These are phyloP conservation scores for Xylariaceae sp. DNA, from an alignment of 2,329 filamentous ascomycete genomes.

Conservation along the genomic window DNA sequence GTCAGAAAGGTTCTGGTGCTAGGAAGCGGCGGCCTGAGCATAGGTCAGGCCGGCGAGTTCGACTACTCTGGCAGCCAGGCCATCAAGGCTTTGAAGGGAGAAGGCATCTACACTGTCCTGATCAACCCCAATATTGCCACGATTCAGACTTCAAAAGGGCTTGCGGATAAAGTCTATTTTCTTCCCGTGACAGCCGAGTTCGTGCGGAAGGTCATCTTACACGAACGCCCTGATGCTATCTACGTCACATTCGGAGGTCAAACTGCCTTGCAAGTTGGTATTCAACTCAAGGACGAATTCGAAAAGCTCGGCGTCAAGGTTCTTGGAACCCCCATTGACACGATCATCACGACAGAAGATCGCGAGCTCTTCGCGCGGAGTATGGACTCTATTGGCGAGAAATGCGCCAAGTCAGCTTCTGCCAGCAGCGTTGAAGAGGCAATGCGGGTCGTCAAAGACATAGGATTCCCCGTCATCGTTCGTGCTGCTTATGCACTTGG, in stretches of 20 bases:
- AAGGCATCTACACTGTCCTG: slow-evolving; percentile 93
- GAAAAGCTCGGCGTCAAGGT: slow-evolving; percentile 87
- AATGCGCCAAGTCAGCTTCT: slow-evolving; percentile 94
- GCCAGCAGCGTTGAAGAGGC: slow-evolving; percentile 85
- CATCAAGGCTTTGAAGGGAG: slow-evolving; percentile 96
- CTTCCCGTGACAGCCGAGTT: slow-evolving; percentile 94
- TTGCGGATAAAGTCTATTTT: slow-evolving; percentile 99
- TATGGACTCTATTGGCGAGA: slow-evolving; percentile 97
- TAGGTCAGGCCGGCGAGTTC: slow-evolving; percentile 96
- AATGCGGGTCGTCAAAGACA: slow-evolving; percentile 76
- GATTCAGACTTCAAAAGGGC: slow-evolving; percentile 94
- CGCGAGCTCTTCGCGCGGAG: slow-evolving; percentile 94
- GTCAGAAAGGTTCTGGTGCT: slow-evolving; percentile 94
- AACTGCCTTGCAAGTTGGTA: slow-evolving; percentile 92
- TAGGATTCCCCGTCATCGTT: slow-evolving; percentile 95
- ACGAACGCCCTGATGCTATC: slow-evolving; percentile 91
- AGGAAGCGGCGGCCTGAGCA: slow-evolving; percentile 89
- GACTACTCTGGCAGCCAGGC: slow-evolving; percentile 98
- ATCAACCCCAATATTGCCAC: slow-evolving; percentile 99
- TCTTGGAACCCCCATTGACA: slow-evolving; percentile 91
- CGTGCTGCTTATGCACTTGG: slow-evolving; percentile 93
- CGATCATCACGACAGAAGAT: slow-evolving; percentile 97
- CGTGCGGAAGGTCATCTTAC: slow-evolving; percentile 92
- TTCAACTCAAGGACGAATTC: slow-evolving; percentile 96
- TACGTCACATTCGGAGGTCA: slow-evolving; percentile 98